These are phyloP conservation scores for Scedosporium aurantiacum DNA, from an alignment of 2,329 filamentous ascomycete genomes.

Conservation along the genomic window DNA sequence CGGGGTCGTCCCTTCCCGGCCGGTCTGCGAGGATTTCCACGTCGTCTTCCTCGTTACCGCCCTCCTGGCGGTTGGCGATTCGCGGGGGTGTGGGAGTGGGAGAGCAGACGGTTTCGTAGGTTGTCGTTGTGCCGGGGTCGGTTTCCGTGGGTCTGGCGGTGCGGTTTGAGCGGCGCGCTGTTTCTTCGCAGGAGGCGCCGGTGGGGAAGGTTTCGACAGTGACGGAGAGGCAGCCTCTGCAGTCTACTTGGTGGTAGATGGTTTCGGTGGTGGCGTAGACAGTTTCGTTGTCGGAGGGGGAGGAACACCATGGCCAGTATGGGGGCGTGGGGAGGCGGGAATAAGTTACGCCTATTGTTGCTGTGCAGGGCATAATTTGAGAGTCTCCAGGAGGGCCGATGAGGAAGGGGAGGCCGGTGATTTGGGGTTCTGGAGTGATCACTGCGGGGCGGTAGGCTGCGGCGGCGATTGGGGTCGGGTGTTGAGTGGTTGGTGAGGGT, in stretches of 20 bases:
- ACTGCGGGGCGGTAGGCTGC: background rate
- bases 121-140: conserved; percentile 15
- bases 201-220: conserved; percentile 11
- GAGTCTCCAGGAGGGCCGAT: background rate
- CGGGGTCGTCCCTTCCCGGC: background rate
- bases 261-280: conserved; percentile 18
- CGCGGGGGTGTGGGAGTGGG: conserved; percentile 5
- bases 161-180: conserved; percentile 6
- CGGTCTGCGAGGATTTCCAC: background rate
- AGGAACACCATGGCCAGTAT: conserved; percentile 16
- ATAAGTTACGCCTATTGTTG: conserved; percentile 14
- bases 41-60: background rate
- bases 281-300: conserved; percentile 13
- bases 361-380: conserved; percentile 3
- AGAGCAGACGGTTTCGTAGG: conserved; percentile 18
- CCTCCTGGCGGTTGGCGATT: background rate
- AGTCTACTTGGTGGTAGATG: conserved; percentile 17
- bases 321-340: conserved; percentile 17
- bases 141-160: conserved; percentile 11
- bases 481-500: background rate
- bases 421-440: background rate
- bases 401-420: background rate
- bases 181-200: conserved; percentile 17
- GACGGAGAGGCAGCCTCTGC: conserved; percentile 19
- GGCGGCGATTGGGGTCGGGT: background rate